Base-by-base conservation (phyloP, 495 filamentous ascomycete species). In the Lindgomyces ingoldianus region DNA sequence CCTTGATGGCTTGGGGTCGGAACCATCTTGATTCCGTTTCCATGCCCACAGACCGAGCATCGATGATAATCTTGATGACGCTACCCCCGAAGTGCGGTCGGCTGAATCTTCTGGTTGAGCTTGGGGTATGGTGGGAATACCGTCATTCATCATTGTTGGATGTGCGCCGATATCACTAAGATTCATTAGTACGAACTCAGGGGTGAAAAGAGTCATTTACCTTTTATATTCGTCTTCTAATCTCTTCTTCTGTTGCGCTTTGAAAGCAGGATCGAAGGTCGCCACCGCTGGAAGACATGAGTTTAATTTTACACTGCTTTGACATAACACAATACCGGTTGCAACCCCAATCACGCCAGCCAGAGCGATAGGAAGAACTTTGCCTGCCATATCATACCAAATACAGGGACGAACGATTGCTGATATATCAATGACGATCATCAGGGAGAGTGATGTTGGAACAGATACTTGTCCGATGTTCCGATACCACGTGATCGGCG, bases 201-300 rank as follows among this genome's bases (percentile, higher is more conserved):
- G 8, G 14, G 4, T 22, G 33, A 46, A 46, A 11, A 19, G 2
- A 4, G n/a, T 12, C 9, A 24, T 54, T 1, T 27, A 63, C 65
- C 54, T 58, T 46, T 57, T 25, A 39, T 69, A 58, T 26, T 69
- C 66, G 33, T 70, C 59, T 39, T 60, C 60, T 2, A 70, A 30
- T 18, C 39, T 53, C 33, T 67, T 65, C 58, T 18, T 39, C 9
- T 48, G 57, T 30, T 55, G 58, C 36, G 50, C 68, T 26, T 67
- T 54, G n/a, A 70, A 39, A 24, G 59, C 68, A 14, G 25, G 12
- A 25, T 57, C 58, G 16, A 70, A 67, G 0, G 68, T 60, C 3
- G 47, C 46, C 39, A 58, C n/a, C 8, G 27, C 65, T 62, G 44
- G 16, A 1, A 30, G 1, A 52, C 26, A 27, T 27, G 3, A 39